These are phyloP conservation scores for Coprinopsis sp. DNA, from an alignment of 768 basidiomycete species.

Conservation along the genomic window DNA sequence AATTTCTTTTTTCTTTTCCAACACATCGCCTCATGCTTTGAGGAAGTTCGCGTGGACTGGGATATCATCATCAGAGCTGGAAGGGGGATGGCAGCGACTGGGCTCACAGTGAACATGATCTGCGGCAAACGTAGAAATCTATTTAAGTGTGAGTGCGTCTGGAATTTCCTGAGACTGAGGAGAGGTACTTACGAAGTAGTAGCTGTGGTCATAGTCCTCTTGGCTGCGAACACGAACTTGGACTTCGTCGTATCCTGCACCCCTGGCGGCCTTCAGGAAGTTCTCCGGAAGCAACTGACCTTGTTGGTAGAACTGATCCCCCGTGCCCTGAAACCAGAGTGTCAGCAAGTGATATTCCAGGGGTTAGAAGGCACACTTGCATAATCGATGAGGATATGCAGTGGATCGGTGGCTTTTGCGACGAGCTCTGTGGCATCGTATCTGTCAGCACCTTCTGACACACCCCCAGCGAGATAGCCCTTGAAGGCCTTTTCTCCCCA, in stretches of 20 bases:
- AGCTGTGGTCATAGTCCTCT: constrained; percentile 84
- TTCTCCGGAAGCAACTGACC: constrained; percentile 89
- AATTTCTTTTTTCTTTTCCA: constrained; percentile 9
- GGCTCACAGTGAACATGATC: constrained; percentile 82
- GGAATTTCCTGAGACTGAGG: neutral
- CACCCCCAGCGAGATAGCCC: constrained; percentile 76
- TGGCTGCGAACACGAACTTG: constrained; percentile 78
- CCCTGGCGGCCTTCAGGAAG: constrained; percentile 74
- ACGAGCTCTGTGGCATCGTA: constrained; percentile 91
- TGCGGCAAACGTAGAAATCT: constrained; percentile 87
- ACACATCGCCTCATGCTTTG: constrained; percentile 39
- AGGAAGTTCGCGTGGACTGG: constrained; percentile 86
- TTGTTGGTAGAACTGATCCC: constrained; percentile 78
- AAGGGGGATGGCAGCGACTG: constrained; percentile 5
- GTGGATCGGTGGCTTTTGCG: constrained; percentile 49
- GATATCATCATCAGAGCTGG: constrained; percentile 8
- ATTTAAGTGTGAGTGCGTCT: constrained; percentile 1
- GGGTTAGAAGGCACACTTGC: constrained; percentile 35
- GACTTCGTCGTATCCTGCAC: constrained; percentile 64
- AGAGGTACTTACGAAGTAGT: constrained; percentile 63
- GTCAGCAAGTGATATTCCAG: constrained; percentile 1
- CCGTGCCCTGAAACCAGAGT: constrained; percentile 51
- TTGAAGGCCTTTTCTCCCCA: constrained; percentile 93
- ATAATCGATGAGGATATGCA: constrained; percentile 85
- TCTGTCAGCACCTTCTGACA: constrained; percentile 63